Conservation (phyloP, 345 rosid genomes). For the Melastoma malabathricum region DNA sequence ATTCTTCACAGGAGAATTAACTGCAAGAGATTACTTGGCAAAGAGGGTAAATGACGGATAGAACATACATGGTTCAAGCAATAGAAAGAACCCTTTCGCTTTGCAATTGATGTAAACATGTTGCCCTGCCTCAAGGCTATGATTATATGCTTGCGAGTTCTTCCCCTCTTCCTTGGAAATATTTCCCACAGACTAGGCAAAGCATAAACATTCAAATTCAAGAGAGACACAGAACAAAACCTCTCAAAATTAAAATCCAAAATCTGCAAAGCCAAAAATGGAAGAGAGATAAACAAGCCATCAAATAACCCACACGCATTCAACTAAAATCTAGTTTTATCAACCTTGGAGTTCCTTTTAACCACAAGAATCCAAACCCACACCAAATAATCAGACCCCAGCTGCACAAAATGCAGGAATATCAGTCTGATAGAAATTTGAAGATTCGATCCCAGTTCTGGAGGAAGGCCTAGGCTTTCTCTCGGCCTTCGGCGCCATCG, state of each 20-base stretch:
- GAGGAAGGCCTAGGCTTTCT: no score
- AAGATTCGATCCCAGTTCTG: no score
- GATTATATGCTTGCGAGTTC: constrained; percentile 94
- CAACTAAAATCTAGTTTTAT: no score
- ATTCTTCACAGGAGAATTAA: constrained; percentile 94
- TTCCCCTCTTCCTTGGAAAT: constrained; percentile 88
- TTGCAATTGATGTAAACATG: constrained; percentile 81
- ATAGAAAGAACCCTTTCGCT: constrained; percentile 56
- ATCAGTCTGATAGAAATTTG: no score
- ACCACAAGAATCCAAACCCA: no score
- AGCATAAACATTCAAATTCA: constrained; percentile 82
- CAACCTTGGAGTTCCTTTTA: no score
- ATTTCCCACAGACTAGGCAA: constrained; percentile 96
- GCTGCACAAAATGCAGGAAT: no score
- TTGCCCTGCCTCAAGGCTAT: constrained; percentile 95
- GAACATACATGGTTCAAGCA: no score
- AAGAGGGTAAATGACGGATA: no score
- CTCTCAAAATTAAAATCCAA: constrained; percentile 97
- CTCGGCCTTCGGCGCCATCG: no score
- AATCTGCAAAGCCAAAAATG: constrained; percentile 31
- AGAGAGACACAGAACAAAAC: constrained; percentile 85
- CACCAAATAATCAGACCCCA: no score
- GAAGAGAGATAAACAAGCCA: not conserved
- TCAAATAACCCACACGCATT: no score
- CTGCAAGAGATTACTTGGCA: constrained; percentile 21